Evolutionary conservation across 768 basidiomycete species (phyloP).

Genomic region (Amylocystis lapponica): DNA sequence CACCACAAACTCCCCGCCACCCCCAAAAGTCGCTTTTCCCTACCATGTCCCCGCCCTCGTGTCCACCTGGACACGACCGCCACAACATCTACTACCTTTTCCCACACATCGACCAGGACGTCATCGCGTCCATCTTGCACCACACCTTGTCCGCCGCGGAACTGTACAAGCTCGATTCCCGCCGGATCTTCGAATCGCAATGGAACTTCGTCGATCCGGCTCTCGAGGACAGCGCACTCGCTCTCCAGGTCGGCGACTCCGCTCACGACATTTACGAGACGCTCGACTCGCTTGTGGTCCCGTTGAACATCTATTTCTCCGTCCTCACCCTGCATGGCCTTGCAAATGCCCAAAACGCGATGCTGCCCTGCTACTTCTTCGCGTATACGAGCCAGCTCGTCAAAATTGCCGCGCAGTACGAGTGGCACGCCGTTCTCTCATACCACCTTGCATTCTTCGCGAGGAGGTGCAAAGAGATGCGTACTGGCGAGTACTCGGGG

Average conservation of each 20-base stretch:
- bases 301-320: constrained; percentile 25
- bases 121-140: constrained; percentile 14
- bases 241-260: constrained; percentile 15
- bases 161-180: constrained; percentile 27
- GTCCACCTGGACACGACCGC: constrained; percentile 12
- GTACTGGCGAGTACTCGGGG: constrained; percentile 20
- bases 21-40: too few species aligned
- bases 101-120: constrained; percentile 21
- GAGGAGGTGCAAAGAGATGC: constrained; percentile 23
- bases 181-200: constrained; percentile 23
- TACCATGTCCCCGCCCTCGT: constrained; percentile 5
- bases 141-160: constrained; percentile 22
- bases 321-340: constrained; percentile 21
- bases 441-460: constrained; percentile 24
- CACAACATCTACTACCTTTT: constrained; percentile 16
- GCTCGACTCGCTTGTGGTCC: constrained; percentile 23
- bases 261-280: constrained; percentile 22
- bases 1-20: too few species aligned
- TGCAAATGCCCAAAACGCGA: constrained; percentile 15
- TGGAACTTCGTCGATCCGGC: constrained; percentile 21
- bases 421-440: constrained; percentile 22
- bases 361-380: constrained; percentile 24
- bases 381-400: constrained; percentile 25
- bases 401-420: constrained; percentile 23
- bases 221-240: constrained; percentile 18